Evolutionary conservation across 2,329 filamentous ascomycete species (phyloP).

Genomic region (Penicillium crustosum): DNA sequence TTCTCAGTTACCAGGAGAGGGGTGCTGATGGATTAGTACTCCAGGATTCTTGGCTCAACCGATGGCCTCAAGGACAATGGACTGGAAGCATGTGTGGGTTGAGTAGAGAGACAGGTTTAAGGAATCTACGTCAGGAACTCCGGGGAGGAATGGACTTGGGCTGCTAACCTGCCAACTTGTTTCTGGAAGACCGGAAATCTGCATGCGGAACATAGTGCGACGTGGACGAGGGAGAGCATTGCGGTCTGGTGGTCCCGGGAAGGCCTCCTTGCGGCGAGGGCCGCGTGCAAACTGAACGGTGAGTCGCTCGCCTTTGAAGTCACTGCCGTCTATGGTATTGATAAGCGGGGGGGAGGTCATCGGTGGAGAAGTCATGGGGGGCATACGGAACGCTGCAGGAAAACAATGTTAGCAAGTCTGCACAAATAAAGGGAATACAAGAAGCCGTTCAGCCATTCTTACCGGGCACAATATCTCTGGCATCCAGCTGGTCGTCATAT

Average conservation of each 20-base stretch:
- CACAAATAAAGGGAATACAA: constrained; percentile 10
- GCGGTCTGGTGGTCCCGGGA: constrained; percentile 63
- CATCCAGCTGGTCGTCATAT: constrained; percentile 98
- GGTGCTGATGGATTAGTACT: constrained; percentile 4
- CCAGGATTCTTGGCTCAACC: constrained; percentile 13
- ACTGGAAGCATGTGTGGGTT: constrained; percentile 13
- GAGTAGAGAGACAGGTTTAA: constrained; percentile 19
- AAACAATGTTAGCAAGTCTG: constrained; percentile 22
- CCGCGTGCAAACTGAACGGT: constrained; percentile 98
- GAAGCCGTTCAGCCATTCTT: constrained; percentile 48
- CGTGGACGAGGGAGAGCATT: constrained; percentile 72
- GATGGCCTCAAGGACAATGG: constrained; percentile 12
- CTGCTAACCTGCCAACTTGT: constrained; percentile 99
- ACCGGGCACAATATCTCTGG: constrained; percentile 97
- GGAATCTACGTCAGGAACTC: constrained; percentile 26
- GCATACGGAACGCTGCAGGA: constrained; percentile 58
- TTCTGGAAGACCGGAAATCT: constrained; percentile 95
- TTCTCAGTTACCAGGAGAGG: background rate
- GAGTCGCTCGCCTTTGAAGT: constrained; percentile 96
- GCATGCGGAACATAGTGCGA: constrained; percentile 94
- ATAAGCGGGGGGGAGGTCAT: constrained; percentile 31
- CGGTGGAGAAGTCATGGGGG: constrained; percentile 56
- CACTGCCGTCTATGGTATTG: constrained; percentile 74
- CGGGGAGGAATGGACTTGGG: constrained; percentile 34
- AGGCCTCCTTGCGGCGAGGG: constrained; percentile 67